Conservation (phyloP, 2,329 filamentous ascomycete species). For the Fusarium stilboides region DNA sequence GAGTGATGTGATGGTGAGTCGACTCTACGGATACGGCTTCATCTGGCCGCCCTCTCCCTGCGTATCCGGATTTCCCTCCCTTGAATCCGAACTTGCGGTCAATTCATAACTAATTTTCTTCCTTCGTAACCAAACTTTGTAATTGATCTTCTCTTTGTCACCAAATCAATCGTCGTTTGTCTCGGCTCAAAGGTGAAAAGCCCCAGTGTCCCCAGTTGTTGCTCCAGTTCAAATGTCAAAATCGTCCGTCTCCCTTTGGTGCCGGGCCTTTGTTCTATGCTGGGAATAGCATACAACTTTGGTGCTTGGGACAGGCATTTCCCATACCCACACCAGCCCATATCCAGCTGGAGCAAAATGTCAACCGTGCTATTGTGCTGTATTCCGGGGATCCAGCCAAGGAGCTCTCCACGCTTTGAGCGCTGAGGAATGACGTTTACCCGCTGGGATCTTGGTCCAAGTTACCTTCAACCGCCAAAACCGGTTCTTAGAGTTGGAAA, state of each 20-base stretch:
- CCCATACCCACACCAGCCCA: conserved; percentile 34
- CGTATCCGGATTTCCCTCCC: conserved; percentile 38
- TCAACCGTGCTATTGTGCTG: conserved; percentile 29
- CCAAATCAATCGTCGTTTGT: conserved; percentile 28
- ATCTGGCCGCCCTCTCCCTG: conserved; percentile 27
- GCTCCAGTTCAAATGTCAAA: conserved; percentile 44
- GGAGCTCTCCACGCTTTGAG: conserved; percentile 26
- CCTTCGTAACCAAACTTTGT: conserved; percentile 19
- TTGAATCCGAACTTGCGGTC: conserved; percentile 18
- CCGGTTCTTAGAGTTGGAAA: conserved; percentile 44
- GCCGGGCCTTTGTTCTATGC: conserved; percentile 36
- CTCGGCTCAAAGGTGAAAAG: conserved; percentile 18
- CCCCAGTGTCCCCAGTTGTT: conserved; percentile 33
- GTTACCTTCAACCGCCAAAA: conserved; percentile 27
- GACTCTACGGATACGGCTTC: conserved; percentile 30
- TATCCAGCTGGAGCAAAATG: neutral
- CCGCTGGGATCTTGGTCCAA: conserved; percentile 29
- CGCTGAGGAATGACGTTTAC: conserved; percentile 45
- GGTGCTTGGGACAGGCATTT: conserved; percentile 41
- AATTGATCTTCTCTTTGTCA: conserved; percentile 19
- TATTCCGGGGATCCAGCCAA: conserved; percentile 28
- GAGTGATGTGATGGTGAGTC: conserved; percentile 28
- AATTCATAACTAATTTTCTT: conserved; percentile 12
- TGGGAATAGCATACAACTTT: conserved; percentile 44
- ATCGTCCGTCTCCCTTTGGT: conserved; percentile 37